Base-by-base conservation (phyloP, 2,329 filamentous ascomycete species). In the Cryphonectria japonica region DNA sequence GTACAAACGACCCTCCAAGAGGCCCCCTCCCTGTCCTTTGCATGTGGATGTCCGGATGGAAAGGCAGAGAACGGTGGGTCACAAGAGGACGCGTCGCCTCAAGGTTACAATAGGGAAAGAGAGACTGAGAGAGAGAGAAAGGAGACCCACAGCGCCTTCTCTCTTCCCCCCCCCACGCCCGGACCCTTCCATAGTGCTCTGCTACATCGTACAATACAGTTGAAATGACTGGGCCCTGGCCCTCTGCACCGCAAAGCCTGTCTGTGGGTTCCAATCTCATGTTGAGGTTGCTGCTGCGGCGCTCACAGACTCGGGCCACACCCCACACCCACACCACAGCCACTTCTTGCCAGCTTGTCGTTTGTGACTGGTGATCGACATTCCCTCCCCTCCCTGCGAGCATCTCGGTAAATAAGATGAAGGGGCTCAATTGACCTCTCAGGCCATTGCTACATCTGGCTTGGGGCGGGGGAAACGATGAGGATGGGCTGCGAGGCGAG, bases 391-490 rank as follows among this genome's bases (percentile, higher is more conserved):
- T 32, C 54, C 54, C 66, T 64, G 66, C 19, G 39, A 34, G 37
- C 54, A 68, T 68, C 41, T 61, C 66, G 66, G 34, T 68, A 68
- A 68, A 62, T 60, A 61, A 61, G 43, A 60, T 60, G 54, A 50
- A 46, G 57, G 54, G 34, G 34, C 26, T 57, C 4, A 5, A 16
- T 59, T 32, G 54, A 8, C 29, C 26, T 57, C 52, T 50, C 52
- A 57, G 52, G 16, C 26, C 29, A 16, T 29, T 22, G 22, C 13
- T 57, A 14, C 54, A 32, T 32, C 54, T 32, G 13, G 54, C 11
- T 29, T 50, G 22, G 46, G 54, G 54, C 29, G 54, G 54, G 26
- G 52, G 26, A 50, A n/a, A 50, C 46, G 22, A n/a, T 50, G 54
- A 7, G 26, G 26, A 34, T 32, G 6, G 19, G 54, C 14, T 32